A percentile compares a stretch with the other conserved stretches of the same genome.
Conservation (phyloP, 2,329 filamentous ascomycete genomes). For the Tolypocladium guangdongense region DNA sequence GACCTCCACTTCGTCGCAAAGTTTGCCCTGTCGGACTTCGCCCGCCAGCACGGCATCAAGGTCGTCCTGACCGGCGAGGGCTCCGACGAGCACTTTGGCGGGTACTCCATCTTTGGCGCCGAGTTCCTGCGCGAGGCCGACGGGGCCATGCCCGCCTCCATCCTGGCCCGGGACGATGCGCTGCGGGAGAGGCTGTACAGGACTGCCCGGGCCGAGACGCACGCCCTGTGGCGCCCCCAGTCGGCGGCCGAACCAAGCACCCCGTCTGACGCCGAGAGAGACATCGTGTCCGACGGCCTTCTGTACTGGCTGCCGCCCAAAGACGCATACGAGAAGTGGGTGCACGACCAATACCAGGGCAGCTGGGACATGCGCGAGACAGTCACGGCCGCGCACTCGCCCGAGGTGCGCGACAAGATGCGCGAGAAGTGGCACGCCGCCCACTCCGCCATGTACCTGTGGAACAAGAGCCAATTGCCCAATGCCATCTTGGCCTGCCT, state of each 20-base stretch:
- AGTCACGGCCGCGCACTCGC: not conserved
- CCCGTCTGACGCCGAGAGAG: not conserved
- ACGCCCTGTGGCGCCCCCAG: not conserved
- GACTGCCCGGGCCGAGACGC: not conserved
- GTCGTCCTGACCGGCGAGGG: conserved; percentile 44
- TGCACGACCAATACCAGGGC: not conserved
- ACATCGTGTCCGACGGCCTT: not conserved
- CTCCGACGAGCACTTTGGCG: conserved; percentile 42
- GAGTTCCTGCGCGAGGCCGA: conserved; percentile 41
- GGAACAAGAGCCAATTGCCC: conserved; percentile 7
- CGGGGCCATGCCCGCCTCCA: conserved; percentile 17
- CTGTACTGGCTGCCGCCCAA: not conserved
- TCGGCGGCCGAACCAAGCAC: not conserved
- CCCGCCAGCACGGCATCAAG: conserved; percentile 34
- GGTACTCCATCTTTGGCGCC: conserved; percentile 34
- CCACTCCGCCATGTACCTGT: conserved; percentile 3
- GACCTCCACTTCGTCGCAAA: conserved; percentile 44
- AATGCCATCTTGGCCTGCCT: conserved; percentile 18
- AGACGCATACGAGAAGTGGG: not conserved
- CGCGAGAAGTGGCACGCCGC: conserved; percentile 2
- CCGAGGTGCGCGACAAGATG: not conserved
- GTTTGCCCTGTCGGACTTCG: conserved; percentile 34
- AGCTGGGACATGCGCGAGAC: not conserved
- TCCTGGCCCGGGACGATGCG: conserved; percentile 2
- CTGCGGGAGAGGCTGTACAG: not conserved